Evolutionary conservation across 306 rosid species (phyloP), one percentile per base, ranked within the genome.

Genomic region (Astragalus membranaceus): DNA sequence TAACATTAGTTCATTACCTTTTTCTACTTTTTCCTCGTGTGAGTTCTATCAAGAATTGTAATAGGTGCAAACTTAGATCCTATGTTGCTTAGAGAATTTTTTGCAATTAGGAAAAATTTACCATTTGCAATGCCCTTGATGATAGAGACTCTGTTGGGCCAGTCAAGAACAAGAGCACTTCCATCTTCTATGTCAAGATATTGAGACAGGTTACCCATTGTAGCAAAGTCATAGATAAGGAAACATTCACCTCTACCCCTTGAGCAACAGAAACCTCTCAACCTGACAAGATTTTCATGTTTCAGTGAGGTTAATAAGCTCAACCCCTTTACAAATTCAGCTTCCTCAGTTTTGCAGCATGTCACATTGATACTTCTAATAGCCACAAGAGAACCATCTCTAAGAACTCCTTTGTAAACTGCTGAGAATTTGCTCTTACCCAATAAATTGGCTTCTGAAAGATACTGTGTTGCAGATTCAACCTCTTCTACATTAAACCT

Each of bases 191-290:
- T 39, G 66, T 94, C 96, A 37, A 94, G 87, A 78, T 81, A 86
- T 36, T 58, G 82, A 57, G 96, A 87, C 70, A 94, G 82, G 79
- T 78, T 75, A 42, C 99, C 89, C 12, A 81, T 84, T 9, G 92
- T 85, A 65, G 81, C 94, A 56, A 80, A 86, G 66, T 88, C 96
- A 76, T 91, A 89, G 81, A 94, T 80, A 53, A 94, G 96, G 78
- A 80, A 94, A 74, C 96, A 91, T 78, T 88, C 99, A 60, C 97
- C 94, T 76, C 99, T 83, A 33, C 96, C 80, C 33, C 82, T 85
- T 3, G 99, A 94, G 87, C 97, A 90, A 80, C 99, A 94, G 71
- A 91, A 94, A 59, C 99, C 99, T 82, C 89, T 88, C 76, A 94
- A 58, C 72, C 75, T 85, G 53, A 81, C 89, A 30, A 94, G 81